Evolutionary conservation across 371 early-diverging fungal genomes (phyloP).

Genomic region (Furculomyces boomerangus): DNA sequence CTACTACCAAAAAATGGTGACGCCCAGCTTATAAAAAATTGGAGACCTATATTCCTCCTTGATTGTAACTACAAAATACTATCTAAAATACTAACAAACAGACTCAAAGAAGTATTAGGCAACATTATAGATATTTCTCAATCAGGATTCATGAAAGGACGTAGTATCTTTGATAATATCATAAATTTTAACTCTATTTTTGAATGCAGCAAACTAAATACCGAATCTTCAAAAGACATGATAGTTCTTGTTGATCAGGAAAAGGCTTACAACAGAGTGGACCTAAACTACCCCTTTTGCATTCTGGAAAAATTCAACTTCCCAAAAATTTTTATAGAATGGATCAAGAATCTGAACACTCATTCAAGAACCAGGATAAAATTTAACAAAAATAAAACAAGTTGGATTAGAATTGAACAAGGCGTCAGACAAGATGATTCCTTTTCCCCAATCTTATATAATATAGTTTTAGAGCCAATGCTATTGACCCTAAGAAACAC

Average conservation of each 20-base stretch:
- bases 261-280: neutral
- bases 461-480: slow-evolving; percentile 4
- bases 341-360: neutral
- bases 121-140: neutral
- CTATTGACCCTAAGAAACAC: neutral
- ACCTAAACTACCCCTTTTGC: neutral
- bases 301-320: neutral
- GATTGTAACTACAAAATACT: neutral
- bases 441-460: slow-evolving; percentile 7
- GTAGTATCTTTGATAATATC: neutral
- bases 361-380: neutral
- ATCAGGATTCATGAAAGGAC: neutral
- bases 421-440: slow-evolving; percentile 7
- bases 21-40: neutral
- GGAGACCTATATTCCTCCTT: neutral
- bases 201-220: neutral
- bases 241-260: neutral
- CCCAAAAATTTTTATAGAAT: neutral
- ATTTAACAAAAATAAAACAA: neutral
- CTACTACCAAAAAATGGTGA: neutral
- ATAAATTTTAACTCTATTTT: neutral
- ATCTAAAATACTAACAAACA: neutral
- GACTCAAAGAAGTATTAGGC: neutral
- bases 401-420: neutral
- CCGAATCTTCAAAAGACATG: neutral